Evolutionary conservation across 495 filamentous ascomycete genomes (phyloP).

Genomic region (Aspergillus ostianus): DNA sequence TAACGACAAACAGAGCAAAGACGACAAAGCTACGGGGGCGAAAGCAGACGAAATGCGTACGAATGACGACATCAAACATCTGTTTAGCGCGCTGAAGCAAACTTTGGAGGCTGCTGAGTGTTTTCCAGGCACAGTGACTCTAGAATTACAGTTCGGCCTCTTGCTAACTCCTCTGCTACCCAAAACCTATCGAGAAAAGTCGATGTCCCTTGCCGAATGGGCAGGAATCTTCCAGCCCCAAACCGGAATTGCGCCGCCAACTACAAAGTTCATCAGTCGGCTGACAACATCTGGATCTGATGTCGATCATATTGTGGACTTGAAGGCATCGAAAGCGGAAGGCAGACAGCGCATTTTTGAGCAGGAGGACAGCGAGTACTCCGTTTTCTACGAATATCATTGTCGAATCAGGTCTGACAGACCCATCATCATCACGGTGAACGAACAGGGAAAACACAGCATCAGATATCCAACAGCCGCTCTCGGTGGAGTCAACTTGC

Average conservation of each 20-base stretch:
- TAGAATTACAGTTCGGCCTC: constrained; percentile 41
- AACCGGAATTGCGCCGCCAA: constrained; percentile 15
- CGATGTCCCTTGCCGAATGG: constrained; percentile 26
- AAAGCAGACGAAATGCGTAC: constrained; percentile 4
- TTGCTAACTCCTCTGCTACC: constrained; percentile 27
- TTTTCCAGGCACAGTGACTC: constrained; percentile 29
- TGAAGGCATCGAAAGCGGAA: constrained; percentile 26
- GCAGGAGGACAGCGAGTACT: constrained; percentile 21
- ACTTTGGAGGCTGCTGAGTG: constrained; percentile 25
- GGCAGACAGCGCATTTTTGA: constrained; percentile 32
- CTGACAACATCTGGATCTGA: constrained; percentile 39
- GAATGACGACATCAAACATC: constrained; percentile 10
- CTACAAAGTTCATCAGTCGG: constrained; percentile 28
- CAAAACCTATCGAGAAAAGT: constrained; percentile 14
- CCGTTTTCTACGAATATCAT: constrained; percentile 51
- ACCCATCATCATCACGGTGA: constrained; percentile 49
- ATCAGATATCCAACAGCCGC: constrained; percentile 17
- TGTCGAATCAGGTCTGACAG: constrained; percentile 31
- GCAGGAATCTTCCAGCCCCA: constrained; percentile 23
- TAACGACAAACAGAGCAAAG: too few relatives aligned
- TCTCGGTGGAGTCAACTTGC: constrained; percentile 36
- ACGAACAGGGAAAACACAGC: constrained; percentile 32
- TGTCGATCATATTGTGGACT: constrained; percentile 36
- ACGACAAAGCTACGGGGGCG: background rate
- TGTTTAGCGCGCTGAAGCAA: constrained; percentile 24